Evolutionary conservation across 371 early-diverging fungal genomes (phyloP), one percentile per base, ranked within the genome.

Genomic region (Circinella minor): DNA sequence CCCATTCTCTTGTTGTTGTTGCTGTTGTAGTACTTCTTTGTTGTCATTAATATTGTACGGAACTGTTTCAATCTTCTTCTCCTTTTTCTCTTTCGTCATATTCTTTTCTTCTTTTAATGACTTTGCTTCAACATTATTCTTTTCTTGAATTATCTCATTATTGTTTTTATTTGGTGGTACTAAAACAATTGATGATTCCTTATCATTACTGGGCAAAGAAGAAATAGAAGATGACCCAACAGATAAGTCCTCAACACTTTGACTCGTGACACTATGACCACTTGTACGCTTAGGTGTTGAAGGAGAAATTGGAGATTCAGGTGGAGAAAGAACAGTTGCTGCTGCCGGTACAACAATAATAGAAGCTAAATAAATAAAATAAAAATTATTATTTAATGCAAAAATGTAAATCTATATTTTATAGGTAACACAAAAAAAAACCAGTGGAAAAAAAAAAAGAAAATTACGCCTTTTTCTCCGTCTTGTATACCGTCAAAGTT

Each of bases 331-430:
- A 18, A 11, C 62, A 9, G 62, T 1, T 10, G 57, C 57, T 11
- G 57, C 57, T 10, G 57, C 57, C 7, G 57, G 57, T 27, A 57
- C 47, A 62, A 62, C 62, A 17, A 62, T 18, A 62, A 43, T 62
- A 6, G 62, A 38, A 8, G 38, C 62, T 62, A 39, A 38, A 34
- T 27, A 46, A 37, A 10, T 37, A 9, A 57, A 5, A 27, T 27
- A 57, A 9, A 57, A 5, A 27, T 27, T 27, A 57, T 27, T 34
- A 57, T 57, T 9, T n/a, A 34, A 34, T 18, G 54, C 54, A 18
- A 54, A n/a, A n/a, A 54, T 8, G n/a, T 18, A 18, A 18, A 18
- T 18, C 20, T 54, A 3, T 54, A 54, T 13, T 43, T 43, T 43
- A 3, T 43, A 11, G 51, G 51, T 51, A 51, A 51, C 6, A 51